Evolutionary conservation across 306 rosid species (phyloP), one percentile per base, ranked within the genome.

Genomic region (Trichosanthes cucumerina): DNA sequence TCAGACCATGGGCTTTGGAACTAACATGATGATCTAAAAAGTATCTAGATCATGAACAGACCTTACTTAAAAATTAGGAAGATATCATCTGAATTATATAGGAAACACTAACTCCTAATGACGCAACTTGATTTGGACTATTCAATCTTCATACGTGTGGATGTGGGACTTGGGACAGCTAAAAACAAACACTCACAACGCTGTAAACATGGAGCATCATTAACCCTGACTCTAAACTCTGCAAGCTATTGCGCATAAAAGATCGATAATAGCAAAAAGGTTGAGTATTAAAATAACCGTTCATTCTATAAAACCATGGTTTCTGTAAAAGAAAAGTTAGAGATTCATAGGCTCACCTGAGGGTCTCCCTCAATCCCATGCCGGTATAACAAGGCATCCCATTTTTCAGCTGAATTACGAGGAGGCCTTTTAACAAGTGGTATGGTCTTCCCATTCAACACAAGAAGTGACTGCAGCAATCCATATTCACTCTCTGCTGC

Each of bases 351-450:
- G 79, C 83, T 81, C 79, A 92, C 98, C 96, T 92, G 97, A 73
- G 89, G 4, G 80, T 95, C 97, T 49, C 84, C 97, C 78, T 87
- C 93, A 3, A 95, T 81, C 28, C 87, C 82, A 77, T 89, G 92
- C 80, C 98, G 89, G 80, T 92, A 92, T 63, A 95, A 87, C 78
- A 95, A 85, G 81, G 98, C 97, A 86, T 95, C 98, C 98, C 98
- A 95, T 80, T 95, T 95, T 89, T 95, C 98, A 24, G 97, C 98
- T 71, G 91, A 85, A 81, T 86, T 88, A 52, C 92, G 97, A 49
- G 92, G 62, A 62, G 98, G 97, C 65, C 98, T 93, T 59, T 79
- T 91, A 80, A 95, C 92, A 69, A 95, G 93, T 34, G 97, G 97
- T 79, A 95, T 86, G 9, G 91, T 50, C 86, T 87, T 91, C 77